phyloP scores from a whole-genome alignment of 164 flowering plant genomes.

The Stephania yunnanensis region DNA sequence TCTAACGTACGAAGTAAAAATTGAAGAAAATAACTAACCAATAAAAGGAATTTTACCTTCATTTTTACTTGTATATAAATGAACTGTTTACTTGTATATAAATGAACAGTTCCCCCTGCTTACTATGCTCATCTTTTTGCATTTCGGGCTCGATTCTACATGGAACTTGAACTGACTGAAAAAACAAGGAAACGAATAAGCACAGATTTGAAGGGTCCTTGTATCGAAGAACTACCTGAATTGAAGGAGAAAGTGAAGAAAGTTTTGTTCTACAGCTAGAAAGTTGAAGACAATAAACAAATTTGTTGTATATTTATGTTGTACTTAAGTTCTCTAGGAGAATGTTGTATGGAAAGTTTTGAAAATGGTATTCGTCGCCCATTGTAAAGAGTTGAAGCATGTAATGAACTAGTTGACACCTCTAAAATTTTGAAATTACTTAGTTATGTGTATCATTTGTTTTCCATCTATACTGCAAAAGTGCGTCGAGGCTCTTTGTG shows the following conservation, averaged over 20 bases:
- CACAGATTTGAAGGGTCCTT: slow-evolving; percentile 8
- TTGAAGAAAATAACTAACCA: no score
- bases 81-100: neutral
- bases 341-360: neutral
- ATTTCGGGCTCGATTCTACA: slow-evolving; percentile 17
- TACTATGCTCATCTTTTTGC: slow-evolving; percentile 20
- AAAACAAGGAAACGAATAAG: slow-evolving; percentile 3
- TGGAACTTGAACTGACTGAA: slow-evolving; percentile 14
- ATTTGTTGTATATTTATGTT: neutral
- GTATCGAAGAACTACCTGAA: slow-evolving; percentile 14
- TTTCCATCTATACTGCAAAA: neutral
- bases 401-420: neutral
- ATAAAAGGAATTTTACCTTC: no score
- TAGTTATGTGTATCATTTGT: neutral
- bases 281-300: neutral
- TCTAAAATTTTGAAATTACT: neutral
- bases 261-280: slow-evolving; percentile 20
- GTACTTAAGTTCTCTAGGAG: neutral
- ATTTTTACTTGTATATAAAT: no score
- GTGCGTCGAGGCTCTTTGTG: no score
- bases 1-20: no score
- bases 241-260: slow-evolving; percentile 19
- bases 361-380: neutral
- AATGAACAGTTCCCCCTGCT: slow-evolving; percentile 16
- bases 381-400: neutral